A percentile compares a stretch with the other conserved stretches of the same genome.
These are phyloP conservation scores for Penicillium parvum DNA, from an alignment of 495 filamentous ascomycete genomes.

Conservation along the genomic window DNA sequence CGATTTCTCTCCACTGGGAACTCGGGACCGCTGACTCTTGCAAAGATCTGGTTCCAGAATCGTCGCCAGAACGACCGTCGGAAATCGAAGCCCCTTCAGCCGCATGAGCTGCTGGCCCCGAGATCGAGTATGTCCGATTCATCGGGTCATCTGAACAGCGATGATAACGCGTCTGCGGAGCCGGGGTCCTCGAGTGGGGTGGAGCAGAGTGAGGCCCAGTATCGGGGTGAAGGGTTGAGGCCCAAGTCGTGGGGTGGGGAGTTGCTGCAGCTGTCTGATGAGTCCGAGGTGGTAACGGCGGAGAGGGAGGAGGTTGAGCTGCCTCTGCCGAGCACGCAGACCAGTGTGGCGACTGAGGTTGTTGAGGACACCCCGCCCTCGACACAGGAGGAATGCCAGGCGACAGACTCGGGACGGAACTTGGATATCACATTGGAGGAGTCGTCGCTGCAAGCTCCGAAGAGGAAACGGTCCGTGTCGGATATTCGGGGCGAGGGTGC, in stretches of 20 bases:
- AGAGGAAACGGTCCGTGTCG: conserved; percentile 37
- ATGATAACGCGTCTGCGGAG: conserved; percentile 37
- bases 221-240: conserved; percentile 14
- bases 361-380: conserved; percentile 27
- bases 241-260: conserved; percentile 27
- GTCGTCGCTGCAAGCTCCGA: conserved; percentile 22
- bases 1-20: conserved; percentile 18
- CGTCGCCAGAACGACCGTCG: conserved; percentile 88
- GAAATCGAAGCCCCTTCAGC: conserved; percentile 80
- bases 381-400: conserved; percentile 20
- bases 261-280: conserved; percentile 30
- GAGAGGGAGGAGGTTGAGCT: conserved; percentile 27
- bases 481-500: conserved; percentile 21
- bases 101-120: conserved; percentile 69
- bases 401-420: conserved; percentile 12
- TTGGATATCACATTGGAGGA: conserved; percentile 16
- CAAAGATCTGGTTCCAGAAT: conserved; percentile 99
- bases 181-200: conserved; percentile 32
- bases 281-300: conserved; percentile 23
- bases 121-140: conserved; percentile 44
- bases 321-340: conserved; percentile 31
- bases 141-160: conserved; percentile 48
- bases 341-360: conserved; percentile 34
- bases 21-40: conserved; percentile 10
- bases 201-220: conserved; percentile 24